Percentiles rank a stretch among this genome's conserved stretches.
Conservation (phyloP, 2,329 filamentous ascomycete species). For the Trematosphaeria pertusa region DNA sequence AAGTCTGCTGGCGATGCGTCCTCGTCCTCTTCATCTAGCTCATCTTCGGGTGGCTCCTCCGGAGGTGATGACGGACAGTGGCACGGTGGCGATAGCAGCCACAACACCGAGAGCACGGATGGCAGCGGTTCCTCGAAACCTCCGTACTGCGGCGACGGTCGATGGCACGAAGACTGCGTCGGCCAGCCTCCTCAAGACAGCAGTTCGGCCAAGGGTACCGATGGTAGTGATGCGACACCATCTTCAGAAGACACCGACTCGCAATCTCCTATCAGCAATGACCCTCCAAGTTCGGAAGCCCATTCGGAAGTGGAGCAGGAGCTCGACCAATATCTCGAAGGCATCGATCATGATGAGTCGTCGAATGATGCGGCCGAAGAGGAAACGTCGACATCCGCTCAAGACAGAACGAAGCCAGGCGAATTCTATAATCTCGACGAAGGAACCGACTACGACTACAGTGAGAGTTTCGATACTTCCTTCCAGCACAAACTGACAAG, state of each 20-base stretch:
- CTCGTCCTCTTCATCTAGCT: conserved; percentile 7
- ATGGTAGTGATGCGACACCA: no score
- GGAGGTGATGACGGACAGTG: conserved; percentile 21
- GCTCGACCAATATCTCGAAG: conserved; percentile 23
- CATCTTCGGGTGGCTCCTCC: conserved; percentile 4
- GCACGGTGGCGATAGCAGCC: conserved; percentile 10
- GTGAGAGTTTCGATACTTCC: background rate
- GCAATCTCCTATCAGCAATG: background rate
- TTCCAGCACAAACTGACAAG: background rate
- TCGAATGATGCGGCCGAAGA: background rate
- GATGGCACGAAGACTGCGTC: no score
- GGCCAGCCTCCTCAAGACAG: no score
- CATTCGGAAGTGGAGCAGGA: conserved; percentile 19
- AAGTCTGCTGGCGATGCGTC: conserved; percentile 20
- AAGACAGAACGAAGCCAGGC: no score
- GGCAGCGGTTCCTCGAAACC: background rate
- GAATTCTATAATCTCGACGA: no score
- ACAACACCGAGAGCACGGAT: conserved; percentile 1
- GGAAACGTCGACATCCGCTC: background rate
- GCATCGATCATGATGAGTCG: conserved; percentile 11
- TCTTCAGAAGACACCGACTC: conserved; percentile 5
- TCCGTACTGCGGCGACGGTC: background rate
- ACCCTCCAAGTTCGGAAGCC: background rate
- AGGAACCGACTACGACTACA: background rate
- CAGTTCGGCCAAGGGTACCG: no score